phyloP scores from a whole-genome alignment of 2,329 filamentous ascomycete genomes.

The Scedosporium apiospermum region DNA sequence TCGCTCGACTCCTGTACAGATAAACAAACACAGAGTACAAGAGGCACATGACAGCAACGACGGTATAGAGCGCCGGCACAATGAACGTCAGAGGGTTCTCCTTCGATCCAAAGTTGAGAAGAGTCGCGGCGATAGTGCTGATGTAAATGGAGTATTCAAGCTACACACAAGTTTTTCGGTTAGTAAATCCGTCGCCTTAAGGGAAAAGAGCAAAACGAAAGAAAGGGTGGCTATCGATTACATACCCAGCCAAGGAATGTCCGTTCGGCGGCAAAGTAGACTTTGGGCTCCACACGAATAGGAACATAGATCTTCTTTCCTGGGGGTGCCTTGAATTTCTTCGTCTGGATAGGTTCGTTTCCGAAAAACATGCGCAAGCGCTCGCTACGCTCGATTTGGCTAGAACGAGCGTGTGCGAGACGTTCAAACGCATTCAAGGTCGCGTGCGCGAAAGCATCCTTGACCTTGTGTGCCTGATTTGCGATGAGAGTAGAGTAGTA shows the following conservation, averaged over 20 bases:
- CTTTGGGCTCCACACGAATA: constrained; percentile 92
- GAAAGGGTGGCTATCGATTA: constrained; percentile 10
- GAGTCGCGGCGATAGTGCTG: constrained; percentile 72
- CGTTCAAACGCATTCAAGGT: constrained; percentile 15
- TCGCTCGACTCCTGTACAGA: constrained; percentile 78
- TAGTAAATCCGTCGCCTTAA: constrained; percentile 2
- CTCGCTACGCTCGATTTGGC: constrained; percentile 48
- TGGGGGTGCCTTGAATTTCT: constrained; percentile 62
- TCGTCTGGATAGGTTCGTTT: constrained; percentile 42
- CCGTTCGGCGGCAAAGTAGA: constrained; percentile 91
- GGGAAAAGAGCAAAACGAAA: neutral
- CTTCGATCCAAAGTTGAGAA: constrained; percentile 69
- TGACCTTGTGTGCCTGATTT: constrained; percentile 7
- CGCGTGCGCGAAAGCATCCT: neutral
- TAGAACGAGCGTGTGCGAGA: constrained; percentile 44
- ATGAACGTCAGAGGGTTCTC: constrained; percentile 51
- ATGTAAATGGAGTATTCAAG: constrained; percentile 96
- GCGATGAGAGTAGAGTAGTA: constrained; percentile 52
- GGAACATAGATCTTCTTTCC: constrained; percentile 94
- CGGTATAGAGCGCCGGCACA: constrained; percentile 69
- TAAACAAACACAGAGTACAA: constrained; percentile 78
- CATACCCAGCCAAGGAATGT: constrained; percentile 90
- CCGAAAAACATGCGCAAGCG: constrained; percentile 44
- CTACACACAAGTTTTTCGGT: constrained; percentile 25
- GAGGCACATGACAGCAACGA: constrained; percentile 69